Evolutionary conservation across 1,284 basidiomycete genomes (phyloP).

Genomic region (Microbotryomycetes sp.): DNA sequence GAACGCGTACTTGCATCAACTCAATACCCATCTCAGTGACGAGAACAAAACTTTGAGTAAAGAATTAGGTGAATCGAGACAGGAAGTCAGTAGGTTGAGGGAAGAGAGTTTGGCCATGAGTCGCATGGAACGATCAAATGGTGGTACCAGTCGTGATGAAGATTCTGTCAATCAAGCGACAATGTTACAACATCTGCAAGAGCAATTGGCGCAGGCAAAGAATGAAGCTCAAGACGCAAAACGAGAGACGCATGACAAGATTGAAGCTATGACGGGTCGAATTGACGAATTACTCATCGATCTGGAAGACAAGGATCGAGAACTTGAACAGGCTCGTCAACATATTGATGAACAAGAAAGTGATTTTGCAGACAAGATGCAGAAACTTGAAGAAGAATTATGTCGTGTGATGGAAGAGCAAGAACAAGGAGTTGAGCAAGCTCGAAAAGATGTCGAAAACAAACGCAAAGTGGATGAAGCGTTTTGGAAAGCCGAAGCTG

Average conservation of each 20-base stretch:
- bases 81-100: conserved; percentile 12
- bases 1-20: conserved; percentile 69
- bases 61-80: conserved; percentile 45
- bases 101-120: conserved; percentile 8
- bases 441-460: conserved; percentile 12
- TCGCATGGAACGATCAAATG: background rate
- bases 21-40: conserved; percentile 69
- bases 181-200: background rate
- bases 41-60: conserved; percentile 67
- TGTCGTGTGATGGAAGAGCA: conserved; percentile 37
- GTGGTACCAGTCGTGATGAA: conserved; percentile 1
- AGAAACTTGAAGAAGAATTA: conserved; percentile 46
- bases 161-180: conserved; percentile 2
- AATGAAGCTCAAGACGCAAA: conserved; percentile 52
- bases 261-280: conserved; percentile 42
- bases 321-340: conserved; percentile 29
- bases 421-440: conserved; percentile 22
- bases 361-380: conserved; percentile 44
- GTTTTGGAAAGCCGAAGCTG: conserved; percentile 6
- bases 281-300: conserved; percentile 29
- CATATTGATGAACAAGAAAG: conserved; percentile 33
- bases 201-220: conserved; percentile 34
- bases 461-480: conserved; percentile 14
- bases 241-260: conserved; percentile 30
- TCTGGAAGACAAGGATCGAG: conserved; percentile 39